Percentiles rank a stretch among this genome's conserved stretches.
phyloP scores from a whole-genome alignment of 2,329 filamentous ascomycete species.

The Arthrobotrys sphaeroides region DNA sequence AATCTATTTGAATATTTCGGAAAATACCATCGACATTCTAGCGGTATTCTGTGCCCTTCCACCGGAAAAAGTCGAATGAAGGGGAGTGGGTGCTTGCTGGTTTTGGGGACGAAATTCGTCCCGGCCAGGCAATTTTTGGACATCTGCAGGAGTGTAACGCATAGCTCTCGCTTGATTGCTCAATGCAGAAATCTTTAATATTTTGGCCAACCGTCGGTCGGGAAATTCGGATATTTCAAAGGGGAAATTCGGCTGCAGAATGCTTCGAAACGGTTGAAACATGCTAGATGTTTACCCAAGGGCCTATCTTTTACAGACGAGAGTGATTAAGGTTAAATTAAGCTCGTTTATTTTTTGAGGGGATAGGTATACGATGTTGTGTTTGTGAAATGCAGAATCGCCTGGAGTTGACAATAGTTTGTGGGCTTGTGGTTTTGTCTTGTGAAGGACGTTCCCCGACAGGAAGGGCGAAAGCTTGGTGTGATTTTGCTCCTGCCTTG shows the following conservation, averaged over 20 bases:
- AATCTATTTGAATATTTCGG: constrained; percentile 54
- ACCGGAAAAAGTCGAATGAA: constrained; percentile 45
- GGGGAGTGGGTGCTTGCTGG: constrained; percentile 19
- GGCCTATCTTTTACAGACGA: constrained; percentile 29
- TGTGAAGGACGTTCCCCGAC: constrained; percentile 33
- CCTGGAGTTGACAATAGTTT: not conserved
- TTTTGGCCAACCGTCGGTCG: constrained; percentile 32
- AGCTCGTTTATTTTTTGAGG: constrained; percentile 10
- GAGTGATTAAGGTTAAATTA: constrained; percentile 22
- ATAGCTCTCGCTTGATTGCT: constrained; percentile 33
- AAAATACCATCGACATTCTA: constrained; percentile 53
- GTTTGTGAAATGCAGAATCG: not conserved
- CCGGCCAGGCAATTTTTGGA: constrained; percentile 14
- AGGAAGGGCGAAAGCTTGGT: constrained; percentile 27
- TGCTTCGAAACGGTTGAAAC: constrained; percentile 51
- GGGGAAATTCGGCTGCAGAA: constrained; percentile 41
- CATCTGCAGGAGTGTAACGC: constrained; percentile 9
- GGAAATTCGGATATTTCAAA: constrained; percentile 47
- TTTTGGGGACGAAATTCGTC: constrained; percentile 24
- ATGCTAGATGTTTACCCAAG: constrained; percentile 35
- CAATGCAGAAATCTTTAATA: constrained; percentile 5
- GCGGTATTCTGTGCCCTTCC: constrained; percentile 36
- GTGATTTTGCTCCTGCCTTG: constrained; percentile 38
- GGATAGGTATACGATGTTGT: constrained; percentile 1
- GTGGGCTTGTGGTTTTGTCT: not conserved